These are phyloP conservation scores for Gleditsia sinensis DNA, from an alignment of 306 rosid genomes.

Conservation along the genomic window DNA sequence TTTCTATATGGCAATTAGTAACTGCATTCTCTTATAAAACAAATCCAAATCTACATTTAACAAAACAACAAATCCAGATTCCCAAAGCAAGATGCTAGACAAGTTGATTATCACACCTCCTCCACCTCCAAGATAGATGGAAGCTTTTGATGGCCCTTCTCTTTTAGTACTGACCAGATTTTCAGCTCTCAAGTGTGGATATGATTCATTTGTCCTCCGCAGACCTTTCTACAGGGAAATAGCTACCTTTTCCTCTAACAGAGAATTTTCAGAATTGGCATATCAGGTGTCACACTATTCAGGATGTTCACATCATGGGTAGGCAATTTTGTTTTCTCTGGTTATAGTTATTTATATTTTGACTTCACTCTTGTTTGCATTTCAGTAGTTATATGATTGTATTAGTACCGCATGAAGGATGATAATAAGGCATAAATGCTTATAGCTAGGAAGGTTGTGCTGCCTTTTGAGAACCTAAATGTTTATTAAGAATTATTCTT, in stretches of 20 bases:
- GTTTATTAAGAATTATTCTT: constrained; percentile 8
- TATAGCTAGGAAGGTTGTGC: constrained; percentile 15
- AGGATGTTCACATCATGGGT: constrained; percentile 95
- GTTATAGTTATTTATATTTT: neutral
- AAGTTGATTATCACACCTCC: constrained; percentile 53
- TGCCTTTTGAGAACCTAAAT: constrained; percentile 21
- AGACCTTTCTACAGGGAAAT: constrained; percentile 97
- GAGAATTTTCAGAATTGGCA: constrained; percentile 70
- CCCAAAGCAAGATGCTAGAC: constrained; percentile 4
- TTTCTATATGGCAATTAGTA: neutral
- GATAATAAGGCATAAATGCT: constrained; percentile 22
- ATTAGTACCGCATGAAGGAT: constrained; percentile 19
- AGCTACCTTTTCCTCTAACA: constrained; percentile 56
- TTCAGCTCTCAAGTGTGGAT: constrained; percentile 78
- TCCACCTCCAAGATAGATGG: constrained; percentile 79
- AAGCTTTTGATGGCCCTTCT: constrained; percentile 88
- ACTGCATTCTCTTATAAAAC: constrained; percentile 13
- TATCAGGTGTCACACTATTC: constrained; percentile 72
- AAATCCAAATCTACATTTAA: neutral
- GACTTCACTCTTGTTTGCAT: neutral
- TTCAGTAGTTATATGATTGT: constrained; percentile 1
- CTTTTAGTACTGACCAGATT: constrained; percentile 52
- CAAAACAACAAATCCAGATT: constrained; percentile 13
- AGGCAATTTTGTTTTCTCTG: constrained; percentile 38
- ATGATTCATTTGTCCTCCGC: constrained; percentile 80